A percentile compares a stretch with the other conserved stretches of the same genome.
Conservation (phyloP, 345 rosid species). For the Rhizophora apiculata region DNA sequence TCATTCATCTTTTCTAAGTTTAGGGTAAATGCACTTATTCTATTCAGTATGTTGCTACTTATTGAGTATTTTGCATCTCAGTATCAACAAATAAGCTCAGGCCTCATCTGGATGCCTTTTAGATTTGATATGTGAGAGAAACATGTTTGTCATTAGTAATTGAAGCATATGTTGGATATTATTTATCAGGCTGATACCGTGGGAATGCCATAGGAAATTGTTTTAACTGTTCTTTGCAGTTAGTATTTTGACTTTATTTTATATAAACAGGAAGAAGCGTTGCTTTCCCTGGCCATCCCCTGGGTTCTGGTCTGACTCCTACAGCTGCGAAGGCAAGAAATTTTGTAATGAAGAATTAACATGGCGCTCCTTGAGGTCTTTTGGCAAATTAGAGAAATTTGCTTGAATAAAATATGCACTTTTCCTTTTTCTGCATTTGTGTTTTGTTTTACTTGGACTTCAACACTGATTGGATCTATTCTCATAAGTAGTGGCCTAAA, state of each 20-base stretch:
- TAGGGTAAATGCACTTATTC: background rate
- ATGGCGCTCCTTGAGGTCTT: constrained; percentile 41
- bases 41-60: background rate
- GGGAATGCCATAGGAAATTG: constrained; percentile 2
- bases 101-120: background rate
- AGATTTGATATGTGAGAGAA: background rate
- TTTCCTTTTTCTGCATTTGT: constrained; percentile 24
- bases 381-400: constrained; percentile 27
- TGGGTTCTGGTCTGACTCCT: constrained; percentile 87
- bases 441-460: constrained; percentile 8
- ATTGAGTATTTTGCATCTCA: background rate
- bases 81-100: background rate
- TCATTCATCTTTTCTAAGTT: background rate
- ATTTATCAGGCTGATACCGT: background rate
- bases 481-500: constrained; percentile 12
- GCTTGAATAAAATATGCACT: constrained; percentile 25
- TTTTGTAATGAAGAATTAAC: constrained; percentile 40
- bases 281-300: constrained; percentile 93
- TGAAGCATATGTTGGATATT: background rate
- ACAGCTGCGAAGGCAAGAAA: constrained; percentile 88
- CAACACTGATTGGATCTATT: constrained; percentile 12
- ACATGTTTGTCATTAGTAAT: background rate
- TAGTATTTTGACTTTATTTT: constrained; percentile 12
- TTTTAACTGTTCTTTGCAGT: constrained; percentile 1
- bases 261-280: constrained; percentile 79